Evolutionary conservation across 106 monocot genomes (phyloP), one percentile per base, ranked within the genome.

Genomic region (Platanthera guangdongensis): DNA sequence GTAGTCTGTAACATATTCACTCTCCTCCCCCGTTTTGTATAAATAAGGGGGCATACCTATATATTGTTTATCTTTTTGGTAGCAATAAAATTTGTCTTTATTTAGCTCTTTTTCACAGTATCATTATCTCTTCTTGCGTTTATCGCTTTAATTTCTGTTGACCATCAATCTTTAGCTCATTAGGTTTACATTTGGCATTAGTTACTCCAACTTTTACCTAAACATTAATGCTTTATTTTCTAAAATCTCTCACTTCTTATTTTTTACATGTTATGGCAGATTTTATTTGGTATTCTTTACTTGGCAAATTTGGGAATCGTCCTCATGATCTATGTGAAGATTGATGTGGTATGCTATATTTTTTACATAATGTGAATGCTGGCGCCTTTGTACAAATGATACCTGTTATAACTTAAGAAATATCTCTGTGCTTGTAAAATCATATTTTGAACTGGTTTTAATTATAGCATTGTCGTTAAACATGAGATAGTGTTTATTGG

Each of bases 201-300:
- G 11, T 8, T 30, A 64, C 25, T 25, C 21, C 64, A 65, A 32
- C 32, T 32, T 65, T 6, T 70, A 9, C 5, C 12, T 70, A 47
- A 51, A 51, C 16, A n/a, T 51, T 72, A 51, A 18, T 72, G 18
- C 9, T 72, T 22, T 46, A 22, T 51, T 51, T 72, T 9, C 51
- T 72, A 9, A 21, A 50, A 4, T 9, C 22, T 9, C 22, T 50
- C 10, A 57, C 12, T 7, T 6, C 7, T 57, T 0, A 7, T 9
- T 80, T 70, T 71, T 78, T 45, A 50, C 22, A 9, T 79, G 71
- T 64, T 32, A 65, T 80, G 88, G 82, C 91, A 97, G 97, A 92
- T 97, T 82, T 80, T 97, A 55, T 97, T 97, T 73, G 97, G 93
- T 10, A 78, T 90, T 74, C 32, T 97, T 49, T 97, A 97, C 79